Conservation (phyloP, 2,329 filamentous ascomycete genomes). For the Paramyrothecium roridum region DNA sequence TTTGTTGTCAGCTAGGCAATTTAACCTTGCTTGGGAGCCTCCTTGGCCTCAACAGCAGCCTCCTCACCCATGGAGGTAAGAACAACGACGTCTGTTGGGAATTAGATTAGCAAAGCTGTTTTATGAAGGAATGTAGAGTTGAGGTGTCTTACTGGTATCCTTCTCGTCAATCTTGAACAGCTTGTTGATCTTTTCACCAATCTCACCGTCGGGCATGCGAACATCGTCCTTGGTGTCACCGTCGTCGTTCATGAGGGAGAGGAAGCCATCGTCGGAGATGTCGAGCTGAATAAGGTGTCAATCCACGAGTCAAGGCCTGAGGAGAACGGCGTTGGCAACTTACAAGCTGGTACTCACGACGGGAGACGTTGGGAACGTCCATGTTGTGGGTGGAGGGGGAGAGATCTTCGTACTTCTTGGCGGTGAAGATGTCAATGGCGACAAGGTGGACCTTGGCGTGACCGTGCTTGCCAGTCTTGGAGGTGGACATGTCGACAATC, state of each 20-base stretch:
- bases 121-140: background rate
- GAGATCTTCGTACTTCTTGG: slow-evolving; percentile 99
- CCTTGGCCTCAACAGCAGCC: slow-evolving; percentile 88
- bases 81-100: slow-evolving; percentile 77
- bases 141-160: slow-evolving; percentile 73
- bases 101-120: slow-evolving; percentile 7
- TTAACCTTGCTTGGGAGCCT: slow-evolving; percentile 59
- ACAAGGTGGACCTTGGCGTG: slow-evolving; percentile 99
- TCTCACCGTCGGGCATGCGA: slow-evolving; percentile 83
- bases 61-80: slow-evolving; percentile 97
- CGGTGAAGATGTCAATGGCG: slow-evolving; percentile 98
- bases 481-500: slow-evolving; percentile 99
- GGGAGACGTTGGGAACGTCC: slow-evolving; percentile 92
- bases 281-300: slow-evolving; percentile 63
- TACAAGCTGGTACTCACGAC: slow-evolving; percentile 92
- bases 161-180: slow-evolving; percentile 82
- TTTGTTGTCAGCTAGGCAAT: slow-evolving; percentile 11
- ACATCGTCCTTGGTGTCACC: slow-evolving; percentile 93
- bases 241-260: slow-evolving; percentile 86
- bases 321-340: slow-evolving; percentile 40
- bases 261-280: slow-evolving; percentile 89
- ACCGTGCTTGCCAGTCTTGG: slow-evolving; percentile 99
- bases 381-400: slow-evolving; percentile 97
- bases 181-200: slow-evolving; percentile 81
- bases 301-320: slow-evolving; percentile 9